These are phyloP conservation scores for Corniculantispora saksenae DNA, from an alignment of 2,329 filamentous ascomycete species.

Conservation along the genomic window DNA sequence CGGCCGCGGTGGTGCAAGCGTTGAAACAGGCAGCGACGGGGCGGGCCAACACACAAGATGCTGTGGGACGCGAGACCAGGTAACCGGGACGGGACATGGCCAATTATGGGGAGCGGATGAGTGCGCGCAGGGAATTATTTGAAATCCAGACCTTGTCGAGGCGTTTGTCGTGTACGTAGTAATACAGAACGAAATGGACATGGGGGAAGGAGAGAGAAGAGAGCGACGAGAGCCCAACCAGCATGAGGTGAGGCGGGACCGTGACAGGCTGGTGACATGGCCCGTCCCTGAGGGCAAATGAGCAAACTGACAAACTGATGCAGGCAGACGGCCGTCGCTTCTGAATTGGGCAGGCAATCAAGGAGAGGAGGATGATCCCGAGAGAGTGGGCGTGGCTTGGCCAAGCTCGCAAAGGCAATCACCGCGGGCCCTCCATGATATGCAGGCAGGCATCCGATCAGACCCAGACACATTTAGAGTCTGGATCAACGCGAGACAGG, in stretches of 20 bases:
- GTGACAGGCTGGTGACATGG: neutral
- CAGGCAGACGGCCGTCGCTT: neutral
- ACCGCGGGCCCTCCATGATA: neutral
- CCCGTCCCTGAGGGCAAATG: neutral
- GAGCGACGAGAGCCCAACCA: neutral
- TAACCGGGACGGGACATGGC: neutral
- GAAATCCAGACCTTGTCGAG: neutral
- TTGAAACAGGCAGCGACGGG: neutral
- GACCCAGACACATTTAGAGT: no score
- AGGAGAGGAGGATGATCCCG: neutral
- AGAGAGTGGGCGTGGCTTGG: neutral
- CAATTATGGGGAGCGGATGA: neutral
- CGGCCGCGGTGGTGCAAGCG: neutral
- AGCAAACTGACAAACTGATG: neutral
- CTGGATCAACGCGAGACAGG: neutral
- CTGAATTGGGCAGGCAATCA: neutral
- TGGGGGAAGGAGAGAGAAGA: no score
- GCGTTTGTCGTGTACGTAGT: neutral
- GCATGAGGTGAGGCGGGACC: neutral
- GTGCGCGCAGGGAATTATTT: neutral
- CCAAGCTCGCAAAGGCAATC: neutral
- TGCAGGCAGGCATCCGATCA: conserved; percentile 14
- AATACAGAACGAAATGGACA: neutral
- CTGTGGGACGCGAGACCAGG: neutral
- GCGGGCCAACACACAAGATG: conserved; percentile 3